Base-by-base conservation (phyloP, 139 green algal species). In the Chlamydomonas eustigma region DNA sequence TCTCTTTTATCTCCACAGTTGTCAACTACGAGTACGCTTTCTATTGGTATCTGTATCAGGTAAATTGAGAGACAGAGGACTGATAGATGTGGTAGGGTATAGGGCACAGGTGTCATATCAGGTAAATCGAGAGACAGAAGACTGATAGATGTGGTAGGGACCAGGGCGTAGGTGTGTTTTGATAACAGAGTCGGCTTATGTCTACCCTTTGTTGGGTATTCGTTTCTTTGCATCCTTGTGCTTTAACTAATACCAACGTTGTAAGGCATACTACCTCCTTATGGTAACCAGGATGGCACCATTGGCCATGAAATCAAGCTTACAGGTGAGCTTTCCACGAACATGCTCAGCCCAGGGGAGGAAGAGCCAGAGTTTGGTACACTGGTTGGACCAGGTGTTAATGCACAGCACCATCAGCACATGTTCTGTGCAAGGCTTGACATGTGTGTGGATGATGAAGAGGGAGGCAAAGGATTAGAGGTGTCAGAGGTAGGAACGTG, bases 371-470 rank as follows among this genome's bases (percentile, higher is more conserved):
- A 77, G 4, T 75, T 87, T 71, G 90, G 90, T 63, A 88, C 75
- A 0, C 67, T 94, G 37, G 88, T 94, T 3, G 84, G 77, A 4
- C 82, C 86, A 3, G 78, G 84, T 1, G 84, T 94, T 8, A 93
- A 93, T 70, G 90, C 90, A 25, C 88, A 91, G 79, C 71, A 83
- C 52, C 88, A 91, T 70, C 89, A 93, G 79, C 89, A 93, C 89
- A 87, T 91, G 83, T 93, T 93, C 79, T 91, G 86, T 51, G 86
- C 84, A 1, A 81, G 89, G 2, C 77, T 93, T n/a, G 89, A 93
- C 77, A 76, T 87, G 64, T 82, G 80, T 0, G 80, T 93, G 2
- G 88, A 90, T 36, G 86, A 89, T 52, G 18, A 65, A 28, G 52
- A 85, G 2, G 86, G 86, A 6, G 86, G 86, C 44, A 73, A 72